phyloP scores from a whole-genome alignment of 768 basidiomycete species.

The Tephrocybe sp. region DNA sequence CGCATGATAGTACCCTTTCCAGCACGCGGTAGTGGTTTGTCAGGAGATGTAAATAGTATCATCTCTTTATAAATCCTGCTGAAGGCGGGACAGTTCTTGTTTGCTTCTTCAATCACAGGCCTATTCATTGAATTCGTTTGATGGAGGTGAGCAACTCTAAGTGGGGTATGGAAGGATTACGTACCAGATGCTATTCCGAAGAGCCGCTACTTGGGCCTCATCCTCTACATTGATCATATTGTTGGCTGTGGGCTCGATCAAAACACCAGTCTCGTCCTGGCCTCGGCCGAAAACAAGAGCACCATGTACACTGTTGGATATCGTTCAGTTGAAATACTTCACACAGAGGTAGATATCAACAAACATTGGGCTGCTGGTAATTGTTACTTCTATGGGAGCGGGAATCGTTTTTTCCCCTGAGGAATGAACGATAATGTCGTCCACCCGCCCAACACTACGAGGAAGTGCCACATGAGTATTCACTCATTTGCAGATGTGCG shows the following conservation, averaged over 20 bases:
- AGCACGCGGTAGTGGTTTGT: constrained; percentile 6
- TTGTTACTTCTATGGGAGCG: constrained; percentile 5
- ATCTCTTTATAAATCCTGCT: constrained; percentile 39
- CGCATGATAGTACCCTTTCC: constrained; percentile 6
- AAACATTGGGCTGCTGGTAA: not conserved
- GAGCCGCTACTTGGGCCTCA: constrained; percentile 21
- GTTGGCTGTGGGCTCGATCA: constrained; percentile 25
- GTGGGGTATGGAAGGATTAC: no score
- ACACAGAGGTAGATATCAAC: not conserved
- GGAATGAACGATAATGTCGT: constrained; percentile 10
- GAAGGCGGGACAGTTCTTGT: constrained; percentile 29
- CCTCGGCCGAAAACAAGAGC: constrained; percentile 33
- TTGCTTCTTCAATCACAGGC: constrained; percentile 31
- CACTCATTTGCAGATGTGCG: no score
- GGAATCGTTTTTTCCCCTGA: constrained; percentile 8
- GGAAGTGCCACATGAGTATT: no score
- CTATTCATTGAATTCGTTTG: constrained; percentile 7
- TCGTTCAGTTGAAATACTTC: not conserved
- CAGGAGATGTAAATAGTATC: constrained; percentile 33
- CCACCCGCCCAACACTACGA: constrained; percentile 6
- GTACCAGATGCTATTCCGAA: constrained; percentile 32
- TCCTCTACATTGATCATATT: constrained; percentile 26
- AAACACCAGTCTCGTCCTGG: constrained; percentile 29
- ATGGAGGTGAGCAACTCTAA: not conserved
- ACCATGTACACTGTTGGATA: constrained; percentile 14